phyloP scores from a whole-genome alignment of 2,329 filamentous ascomycete genomes.

The Anthostomella pinea region DNA sequence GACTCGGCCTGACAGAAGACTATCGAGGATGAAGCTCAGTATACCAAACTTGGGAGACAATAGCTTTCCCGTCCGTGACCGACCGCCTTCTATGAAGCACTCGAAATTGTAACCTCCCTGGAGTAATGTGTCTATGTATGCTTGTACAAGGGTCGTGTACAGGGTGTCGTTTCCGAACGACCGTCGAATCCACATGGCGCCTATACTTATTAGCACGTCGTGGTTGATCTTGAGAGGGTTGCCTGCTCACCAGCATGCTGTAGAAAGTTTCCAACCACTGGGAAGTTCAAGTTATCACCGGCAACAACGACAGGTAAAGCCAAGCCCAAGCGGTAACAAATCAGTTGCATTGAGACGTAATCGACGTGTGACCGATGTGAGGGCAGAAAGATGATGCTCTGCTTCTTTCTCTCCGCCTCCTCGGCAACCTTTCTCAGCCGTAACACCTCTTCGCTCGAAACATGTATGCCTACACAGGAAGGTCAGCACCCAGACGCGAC shows the following conservation, averaged over 20 bases:
- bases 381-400: conserved; percentile 93
- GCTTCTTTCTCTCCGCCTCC: conserved; percentile 78
- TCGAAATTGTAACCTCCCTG: conserved; percentile 93
- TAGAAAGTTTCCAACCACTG: conserved; percentile 81
- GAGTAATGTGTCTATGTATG: conserved; percentile 89
- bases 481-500: conserved; percentile 4
- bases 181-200: conserved; percentile 89
- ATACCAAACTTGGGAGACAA: conserved; percentile 95
- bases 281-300: conserved; percentile 95
- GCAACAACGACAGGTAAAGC: conserved; percentile 88
- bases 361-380: conserved; percentile 95
- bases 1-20: conserved; percentile 81
- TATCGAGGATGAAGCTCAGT: conserved; percentile 85
- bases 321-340: conserved; percentile 90
- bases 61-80: conserved; percentile 90
- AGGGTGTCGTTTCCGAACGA: conserved; percentile 90
- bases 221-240: too few relatives aligned
- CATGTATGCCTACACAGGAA: conserved; percentile 71
- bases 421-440: conserved; percentile 78
- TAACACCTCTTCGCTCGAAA: conserved; percentile 90
- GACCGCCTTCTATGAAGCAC: conserved; percentile 94
- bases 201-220: conserved; percentile 20
- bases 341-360: conserved; percentile 90
- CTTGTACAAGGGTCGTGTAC: conserved; percentile 89
- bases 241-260: conserved; percentile 72